Percentiles rank a stretch among this genome's conserved stretches.
Evolutionary conservation across 352 stramenopile genomes (phyloP).

Genomic region (Bremia lactucae): DNA sequence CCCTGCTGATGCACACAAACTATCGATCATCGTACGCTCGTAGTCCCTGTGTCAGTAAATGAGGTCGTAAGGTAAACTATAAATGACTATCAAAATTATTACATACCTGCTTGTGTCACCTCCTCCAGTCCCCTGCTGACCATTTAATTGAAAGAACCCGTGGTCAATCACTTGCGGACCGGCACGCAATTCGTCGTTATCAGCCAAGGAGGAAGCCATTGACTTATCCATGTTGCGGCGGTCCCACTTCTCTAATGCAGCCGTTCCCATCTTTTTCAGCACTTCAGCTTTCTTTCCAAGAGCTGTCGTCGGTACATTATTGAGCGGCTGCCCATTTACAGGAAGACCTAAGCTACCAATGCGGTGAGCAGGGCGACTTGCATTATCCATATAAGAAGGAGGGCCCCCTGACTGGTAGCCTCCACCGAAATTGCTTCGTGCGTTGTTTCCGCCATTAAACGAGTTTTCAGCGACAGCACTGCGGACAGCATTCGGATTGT

Average conservation of each 20-base stretch:
- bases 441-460: conserved; percentile 16
- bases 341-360: conserved; percentile 35
- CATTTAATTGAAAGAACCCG: conserved; percentile 64
- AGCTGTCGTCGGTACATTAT: conserved; percentile 35
- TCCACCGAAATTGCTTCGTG: conserved; percentile 10
- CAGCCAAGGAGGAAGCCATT: conserved; percentile 79
- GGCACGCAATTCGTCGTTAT: conserved; percentile 74
- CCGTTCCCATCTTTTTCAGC: conserved; percentile 73
- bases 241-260: conserved; percentile 75
- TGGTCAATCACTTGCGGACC: conserved; percentile 54
- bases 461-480: conserved; percentile 19
- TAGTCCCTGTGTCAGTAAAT: conserved; percentile 43
- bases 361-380: conserved; percentile 30
- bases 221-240: conserved; percentile 86
- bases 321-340: conserved; percentile 36
- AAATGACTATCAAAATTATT: background rate
- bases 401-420: conserved; percentile 9
- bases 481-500: conserved; percentile 31
- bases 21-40: conserved; percentile 79
- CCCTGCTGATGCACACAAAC: conserved; percentile 62
- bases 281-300: conserved; percentile 68
- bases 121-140: conserved; percentile 43
- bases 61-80: background rate
- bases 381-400: conserved; percentile 43
- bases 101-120: conserved; percentile 68